phyloP scores from a whole-genome alignment of 345 rosid species.

The Eucalyptus brandiana region DNA sequence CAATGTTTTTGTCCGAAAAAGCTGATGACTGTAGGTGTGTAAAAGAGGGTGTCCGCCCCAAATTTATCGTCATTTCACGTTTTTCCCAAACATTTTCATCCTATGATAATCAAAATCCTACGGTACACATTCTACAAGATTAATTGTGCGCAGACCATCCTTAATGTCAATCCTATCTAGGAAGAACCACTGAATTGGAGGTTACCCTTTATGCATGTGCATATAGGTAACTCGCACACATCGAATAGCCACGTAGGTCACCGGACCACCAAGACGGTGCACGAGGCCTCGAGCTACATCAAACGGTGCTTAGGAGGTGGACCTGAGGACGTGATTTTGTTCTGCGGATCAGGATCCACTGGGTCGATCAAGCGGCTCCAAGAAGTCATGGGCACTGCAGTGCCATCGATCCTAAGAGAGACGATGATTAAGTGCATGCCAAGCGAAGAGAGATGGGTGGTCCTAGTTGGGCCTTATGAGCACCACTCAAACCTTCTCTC shows the following conservation, averaged over 20 bases:
- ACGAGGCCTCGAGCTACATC: constrained; percentile 31
- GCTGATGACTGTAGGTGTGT: neutral
- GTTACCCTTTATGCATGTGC: neutral
- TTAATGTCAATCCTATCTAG: too few species aligned
- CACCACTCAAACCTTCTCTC: constrained; percentile 62
- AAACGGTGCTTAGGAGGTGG: constrained; percentile 41
- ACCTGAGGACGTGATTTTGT: constrained; percentile 22
- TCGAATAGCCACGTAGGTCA: constrained; percentile 38
- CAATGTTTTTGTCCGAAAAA: neutral
- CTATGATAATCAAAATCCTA: neutral
- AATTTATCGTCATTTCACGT: neutral
- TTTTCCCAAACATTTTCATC: neutral
- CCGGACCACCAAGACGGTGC: constrained; percentile 33
- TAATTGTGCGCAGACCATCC: neutral
- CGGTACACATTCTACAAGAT: neutral
- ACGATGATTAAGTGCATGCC: constrained; percentile 6
- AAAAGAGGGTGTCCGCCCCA: neutral
- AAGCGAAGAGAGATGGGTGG: constrained; percentile 38
- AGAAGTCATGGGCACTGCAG: constrained; percentile 40
- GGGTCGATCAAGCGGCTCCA: constrained; percentile 48
- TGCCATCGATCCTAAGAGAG: constrained; percentile 31
- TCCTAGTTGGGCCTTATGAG: constrained; percentile 49
- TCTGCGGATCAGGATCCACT: constrained; percentile 51
- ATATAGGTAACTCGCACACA: constrained; percentile 44
- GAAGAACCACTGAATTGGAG: neutral